These are phyloP conservation scores for Nannochloropsis granulata DNA, from an alignment of 108 stramenopile species.

Conservation along the genomic window DNA sequence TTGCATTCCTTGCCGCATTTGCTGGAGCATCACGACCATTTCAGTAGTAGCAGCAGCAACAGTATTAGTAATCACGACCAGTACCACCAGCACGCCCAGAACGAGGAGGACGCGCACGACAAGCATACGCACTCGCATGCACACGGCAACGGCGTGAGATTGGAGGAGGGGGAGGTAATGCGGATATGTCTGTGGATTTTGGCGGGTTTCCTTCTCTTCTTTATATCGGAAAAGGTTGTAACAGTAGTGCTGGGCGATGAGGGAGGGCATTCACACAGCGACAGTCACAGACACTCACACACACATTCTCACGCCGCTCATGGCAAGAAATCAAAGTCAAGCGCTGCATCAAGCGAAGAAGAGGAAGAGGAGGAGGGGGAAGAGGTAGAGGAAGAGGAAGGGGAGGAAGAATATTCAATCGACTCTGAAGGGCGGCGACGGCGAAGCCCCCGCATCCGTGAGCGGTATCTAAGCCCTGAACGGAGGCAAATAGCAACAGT, in stretches of 20 bases:
- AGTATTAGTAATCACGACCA: neutral
- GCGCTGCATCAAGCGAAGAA: neutral
- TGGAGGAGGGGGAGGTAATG: conserved; percentile 1
- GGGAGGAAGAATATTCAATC: neutral
- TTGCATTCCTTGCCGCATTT: conserved; percentile 37
- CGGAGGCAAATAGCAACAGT: neutral
- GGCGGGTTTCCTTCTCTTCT: conserved; percentile 27
- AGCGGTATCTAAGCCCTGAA: neutral
- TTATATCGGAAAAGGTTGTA: conserved; percentile 11
- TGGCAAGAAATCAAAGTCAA: neutral
- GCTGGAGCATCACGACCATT: neutral
- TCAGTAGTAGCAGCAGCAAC: neutral
- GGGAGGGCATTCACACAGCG: neutral
- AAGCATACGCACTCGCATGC: neutral
- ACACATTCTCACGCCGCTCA: neutral
- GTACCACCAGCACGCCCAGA: neutral
- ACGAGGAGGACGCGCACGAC: neutral
- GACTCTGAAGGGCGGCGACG: neutral
- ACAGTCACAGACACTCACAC: neutral
- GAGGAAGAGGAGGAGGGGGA: neutral
- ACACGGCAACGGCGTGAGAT: neutral
- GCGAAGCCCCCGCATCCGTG: neutral
- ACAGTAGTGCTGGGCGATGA: neutral
- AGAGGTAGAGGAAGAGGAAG: neutral
- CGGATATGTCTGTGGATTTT: conserved; percentile 17